Evolutionary conservation across 1,284 basidiomycete species (phyloP).

Genomic region (Porogramme epimiltina): DNA sequence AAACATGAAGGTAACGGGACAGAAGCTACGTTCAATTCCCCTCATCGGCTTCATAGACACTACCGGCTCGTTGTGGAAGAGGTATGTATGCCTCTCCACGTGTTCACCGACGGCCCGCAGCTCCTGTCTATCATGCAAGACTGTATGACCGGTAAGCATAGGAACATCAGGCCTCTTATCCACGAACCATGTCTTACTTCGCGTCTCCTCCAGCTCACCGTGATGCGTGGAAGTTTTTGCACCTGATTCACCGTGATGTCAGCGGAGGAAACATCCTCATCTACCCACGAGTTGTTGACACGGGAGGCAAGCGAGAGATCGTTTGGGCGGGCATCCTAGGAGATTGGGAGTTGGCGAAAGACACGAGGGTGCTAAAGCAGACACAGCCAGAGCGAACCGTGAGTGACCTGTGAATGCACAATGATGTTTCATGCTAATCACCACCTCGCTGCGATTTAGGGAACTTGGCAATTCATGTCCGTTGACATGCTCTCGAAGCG

Average conservation of each 20-base stretch:
- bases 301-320: too few relatives aligned
- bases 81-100: slow-evolving; percentile 2
- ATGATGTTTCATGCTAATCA: background rate
- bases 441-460: slow-evolving; percentile 4
- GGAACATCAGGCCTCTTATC: background rate
- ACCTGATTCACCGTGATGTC: background rate
- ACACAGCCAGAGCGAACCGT: slow-evolving; percentile 9
- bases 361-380: background rate
- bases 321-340: slow-evolving; percentile 14
- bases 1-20: too few relatives aligned
- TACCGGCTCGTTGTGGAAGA: too few relatives aligned
- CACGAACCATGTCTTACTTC: background rate
- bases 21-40: too few relatives aligned
- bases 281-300: background rate
- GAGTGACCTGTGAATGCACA: background rate
- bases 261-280: slow-evolving; percentile 5
- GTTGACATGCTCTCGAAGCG: background rate
- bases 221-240: background rate
- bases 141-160: too few relatives aligned
- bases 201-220: background rate
- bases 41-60: too few relatives aligned
- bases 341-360: slow-evolving; percentile 18
- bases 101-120: slow-evolving; percentile 1
- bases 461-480: slow-evolving; percentile 17
- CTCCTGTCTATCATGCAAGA: background rate